Conservation (phyloP, 2,329 filamentous ascomycete genomes). For the Tolypocladium endophyticum region DNA sequence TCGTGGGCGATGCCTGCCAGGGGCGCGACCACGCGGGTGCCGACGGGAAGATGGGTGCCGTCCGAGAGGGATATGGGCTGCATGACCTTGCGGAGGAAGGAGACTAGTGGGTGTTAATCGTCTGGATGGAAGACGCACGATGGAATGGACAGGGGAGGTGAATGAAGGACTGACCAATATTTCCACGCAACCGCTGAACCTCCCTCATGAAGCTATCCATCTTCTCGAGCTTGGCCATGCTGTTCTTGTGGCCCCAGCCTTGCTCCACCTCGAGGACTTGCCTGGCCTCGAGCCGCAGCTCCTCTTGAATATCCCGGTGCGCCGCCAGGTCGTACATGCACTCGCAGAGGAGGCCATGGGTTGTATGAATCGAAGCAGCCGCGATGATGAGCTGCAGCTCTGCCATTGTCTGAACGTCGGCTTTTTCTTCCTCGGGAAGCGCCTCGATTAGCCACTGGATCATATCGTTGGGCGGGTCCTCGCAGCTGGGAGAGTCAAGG, state of each 20-base stretch:
- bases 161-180: slow-evolving; percentile 24
- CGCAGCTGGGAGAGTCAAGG: slow-evolving; percentile 23
- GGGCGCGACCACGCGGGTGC: slow-evolving; percentile 30
- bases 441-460: slow-evolving; percentile 34
- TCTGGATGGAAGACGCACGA: background rate
- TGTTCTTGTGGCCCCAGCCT: slow-evolving; percentile 30
- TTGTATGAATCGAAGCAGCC: slow-evolving; percentile 34
- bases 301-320: slow-evolving; percentile 34
- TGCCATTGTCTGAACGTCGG: slow-evolving; percentile 25
- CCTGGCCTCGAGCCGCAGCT: slow-evolving; percentile 36
- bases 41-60: slow-evolving; percentile 30
- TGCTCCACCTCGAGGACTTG: slow-evolving; percentile 29
- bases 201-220: slow-evolving; percentile 40
- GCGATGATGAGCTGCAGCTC: slow-evolving; percentile 33
- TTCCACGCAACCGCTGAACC: slow-evolving; percentile 26
- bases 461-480: slow-evolving; percentile 28
- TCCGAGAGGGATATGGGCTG: slow-evolving; percentile 34
- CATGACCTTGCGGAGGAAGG: slow-evolving; percentile 34
- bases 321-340: slow-evolving; percentile 39
- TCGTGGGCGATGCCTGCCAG: slow-evolving; percentile 30
- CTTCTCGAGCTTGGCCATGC: slow-evolving; percentile 32
- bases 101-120: slow-evolving; percentile 19
- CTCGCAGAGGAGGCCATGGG: slow-evolving; percentile 33
- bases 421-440: slow-evolving; percentile 26
- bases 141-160: background rate